phyloP scores from a whole-genome alignment of 352 stramenopile genomes.

The Lagenidium sp. region DNA sequence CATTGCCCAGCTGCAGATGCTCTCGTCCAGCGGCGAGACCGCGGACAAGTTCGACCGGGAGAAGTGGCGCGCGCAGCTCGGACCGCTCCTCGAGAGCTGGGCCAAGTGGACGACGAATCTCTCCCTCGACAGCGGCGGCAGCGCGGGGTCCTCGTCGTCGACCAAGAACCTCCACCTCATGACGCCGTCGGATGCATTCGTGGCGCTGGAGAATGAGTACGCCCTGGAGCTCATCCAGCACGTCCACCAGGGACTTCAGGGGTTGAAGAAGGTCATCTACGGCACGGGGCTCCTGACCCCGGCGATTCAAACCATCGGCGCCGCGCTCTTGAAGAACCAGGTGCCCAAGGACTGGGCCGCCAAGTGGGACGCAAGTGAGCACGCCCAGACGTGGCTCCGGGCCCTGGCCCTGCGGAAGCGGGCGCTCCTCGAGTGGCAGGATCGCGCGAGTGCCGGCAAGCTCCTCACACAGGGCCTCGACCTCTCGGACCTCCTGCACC shows the following conservation, averaged over 20 bases:
- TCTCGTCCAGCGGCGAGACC: conserved; percentile 56
- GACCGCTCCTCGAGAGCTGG: conserved; percentile 88
- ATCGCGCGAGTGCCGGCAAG: conserved; percentile 37
- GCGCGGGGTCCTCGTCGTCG: conserved; percentile 10
- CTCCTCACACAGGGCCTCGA: conserved; percentile 76
- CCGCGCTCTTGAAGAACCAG: conserved; percentile 55
- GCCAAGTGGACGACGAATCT: conserved; percentile 65
- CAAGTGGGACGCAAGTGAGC: conserved; percentile 78
- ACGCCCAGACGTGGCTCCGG: conserved; percentile 69
- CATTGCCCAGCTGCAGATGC: conserved; percentile 80
- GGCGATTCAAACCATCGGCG: conserved; percentile 72
- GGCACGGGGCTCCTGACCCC: conserved; percentile 87
- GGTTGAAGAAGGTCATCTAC: conserved; percentile 88
- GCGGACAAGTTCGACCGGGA: conserved; percentile 86
- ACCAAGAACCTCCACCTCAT: conserved; percentile 27
- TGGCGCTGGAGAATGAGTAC: conserved; percentile 84
- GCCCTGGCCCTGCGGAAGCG: conserved; percentile 67
- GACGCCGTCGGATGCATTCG: conserved; percentile 85
- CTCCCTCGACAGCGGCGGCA: conserved; percentile 25
- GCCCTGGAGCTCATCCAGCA: conserved; percentile 59
- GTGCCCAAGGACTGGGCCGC: conserved; percentile 76
- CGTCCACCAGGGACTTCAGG: conserved; percentile 65
- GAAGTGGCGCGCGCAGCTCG: conserved; percentile 84
- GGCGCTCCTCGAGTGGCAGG: conserved; percentile 82
- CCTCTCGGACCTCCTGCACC: conserved; percentile 89